Conservation (phyloP, 2,329 filamentous ascomycete species). For the Colletotrichum shisoi region DNA sequence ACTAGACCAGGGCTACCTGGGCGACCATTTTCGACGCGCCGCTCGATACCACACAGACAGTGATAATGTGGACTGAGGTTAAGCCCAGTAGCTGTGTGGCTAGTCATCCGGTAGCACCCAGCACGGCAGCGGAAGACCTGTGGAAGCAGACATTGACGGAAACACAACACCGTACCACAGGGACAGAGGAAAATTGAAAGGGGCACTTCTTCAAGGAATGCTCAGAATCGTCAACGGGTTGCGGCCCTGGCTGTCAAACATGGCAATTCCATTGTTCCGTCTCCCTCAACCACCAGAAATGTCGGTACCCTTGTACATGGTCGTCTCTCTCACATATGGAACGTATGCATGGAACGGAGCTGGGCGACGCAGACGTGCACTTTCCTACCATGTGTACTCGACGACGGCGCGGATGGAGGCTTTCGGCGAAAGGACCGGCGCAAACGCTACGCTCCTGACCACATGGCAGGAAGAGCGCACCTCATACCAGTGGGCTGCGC, state of each 20-base stretch:
- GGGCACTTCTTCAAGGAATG: background rate
- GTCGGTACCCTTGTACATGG: background rate
- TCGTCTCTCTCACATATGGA: background rate
- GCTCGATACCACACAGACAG: background rate
- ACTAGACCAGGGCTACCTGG: slow-evolving; percentile 15
- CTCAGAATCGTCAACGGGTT: slow-evolving; percentile 5
- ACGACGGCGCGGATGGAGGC: slow-evolving; percentile 16
- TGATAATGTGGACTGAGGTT: background rate
- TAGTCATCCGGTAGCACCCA: slow-evolving; percentile 18
- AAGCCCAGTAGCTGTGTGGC: slow-evolving; percentile 6
- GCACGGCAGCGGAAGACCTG: slow-evolving; percentile 29
- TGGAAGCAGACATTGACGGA: slow-evolving; percentile 28
- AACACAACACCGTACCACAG: slow-evolving; percentile 11
- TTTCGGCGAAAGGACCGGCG: slow-evolving; percentile 15
- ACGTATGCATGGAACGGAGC: background rate
- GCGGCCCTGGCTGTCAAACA: slow-evolving; percentile 10
- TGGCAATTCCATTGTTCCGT: slow-evolving; percentile 3
- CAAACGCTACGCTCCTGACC: slow-evolving; percentile 7
- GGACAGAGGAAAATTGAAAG: slow-evolving; percentile 1
- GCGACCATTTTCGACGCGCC: slow-evolving; percentile 9
- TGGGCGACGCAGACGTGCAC: background rate
- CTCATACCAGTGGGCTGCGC: slow-evolving; percentile 14
- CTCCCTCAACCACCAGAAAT: slow-evolving; percentile 2
- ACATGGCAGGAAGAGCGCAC: slow-evolving; percentile 28
- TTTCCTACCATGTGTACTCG: background rate